Conservation (phyloP, 2,329 filamentous ascomycete genomes). For the Botrytis pseudocinerea region DNA sequence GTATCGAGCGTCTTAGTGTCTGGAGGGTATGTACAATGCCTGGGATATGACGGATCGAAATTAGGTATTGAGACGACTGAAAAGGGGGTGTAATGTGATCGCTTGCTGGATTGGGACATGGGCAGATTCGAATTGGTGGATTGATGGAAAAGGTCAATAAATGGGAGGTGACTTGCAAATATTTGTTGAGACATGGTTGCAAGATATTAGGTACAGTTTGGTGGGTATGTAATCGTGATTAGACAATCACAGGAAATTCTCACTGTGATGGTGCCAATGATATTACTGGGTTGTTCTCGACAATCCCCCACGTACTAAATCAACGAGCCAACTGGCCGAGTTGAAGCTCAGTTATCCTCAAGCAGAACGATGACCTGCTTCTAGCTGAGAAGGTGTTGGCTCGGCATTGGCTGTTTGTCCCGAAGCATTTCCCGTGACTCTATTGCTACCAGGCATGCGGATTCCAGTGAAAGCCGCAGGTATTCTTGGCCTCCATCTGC, state of each 20-base stretch:
- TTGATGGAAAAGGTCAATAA: neutral
- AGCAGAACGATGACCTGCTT: conserved; percentile 31
- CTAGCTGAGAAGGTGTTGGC: conserved; percentile 41
- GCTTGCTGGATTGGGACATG: neutral
- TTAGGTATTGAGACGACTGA: neutral
- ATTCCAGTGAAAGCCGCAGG: conserved; percentile 36
- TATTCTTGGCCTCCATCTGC: conserved; percentile 34
- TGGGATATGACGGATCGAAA: neutral
- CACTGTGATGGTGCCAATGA: neutral
- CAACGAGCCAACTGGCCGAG: neutral
- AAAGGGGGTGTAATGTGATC: no score
- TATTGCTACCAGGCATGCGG: conserved; percentile 31
- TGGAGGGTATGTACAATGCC: conserved; percentile 9
- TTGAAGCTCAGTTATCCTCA: neutral
- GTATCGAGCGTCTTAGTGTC: neutral
- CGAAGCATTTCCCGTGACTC: conserved; percentile 24
- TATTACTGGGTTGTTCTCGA: neutral
- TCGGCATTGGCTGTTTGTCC: conserved; percentile 23
- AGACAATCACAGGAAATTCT: neutral
- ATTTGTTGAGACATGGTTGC: neutral
- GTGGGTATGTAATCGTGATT: neutral
- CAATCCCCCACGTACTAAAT: neutral
- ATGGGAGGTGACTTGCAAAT: neutral
- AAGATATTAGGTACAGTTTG: neutral
- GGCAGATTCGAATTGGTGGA: neutral